Evolutionary conservation across 2,329 filamentous ascomycete species (phyloP).

Genomic region (Metarhizium humberi): DNA sequence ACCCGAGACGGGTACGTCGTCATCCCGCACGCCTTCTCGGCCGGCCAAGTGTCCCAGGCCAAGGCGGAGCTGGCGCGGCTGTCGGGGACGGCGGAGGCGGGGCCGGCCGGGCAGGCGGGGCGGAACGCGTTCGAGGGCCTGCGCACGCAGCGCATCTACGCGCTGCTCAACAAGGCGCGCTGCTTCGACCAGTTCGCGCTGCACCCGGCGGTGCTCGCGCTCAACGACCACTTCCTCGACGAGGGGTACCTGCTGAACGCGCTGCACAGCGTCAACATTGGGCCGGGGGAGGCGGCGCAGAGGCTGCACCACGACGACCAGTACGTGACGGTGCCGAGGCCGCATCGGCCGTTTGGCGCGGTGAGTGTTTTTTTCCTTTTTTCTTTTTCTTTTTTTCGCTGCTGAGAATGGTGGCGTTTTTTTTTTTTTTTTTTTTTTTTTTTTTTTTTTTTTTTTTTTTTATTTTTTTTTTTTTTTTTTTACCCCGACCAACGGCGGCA

Average conservation of each 20-base stretch:
- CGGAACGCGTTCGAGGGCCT: constrained; percentile 28
- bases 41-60: constrained; percentile 18
- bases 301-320: constrained; percentile 24
- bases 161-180: constrained; percentile 27
- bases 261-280: constrained; percentile 28
- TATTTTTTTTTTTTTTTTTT: too few species aligned
- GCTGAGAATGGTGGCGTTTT: too few species aligned
- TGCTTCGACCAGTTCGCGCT: constrained; percentile 27
- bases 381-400: too few species aligned
- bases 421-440: too few species aligned
- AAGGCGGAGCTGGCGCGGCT: constrained; percentile 15
- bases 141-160: constrained; percentile 27
- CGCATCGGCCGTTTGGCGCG: constrained; percentile 22
- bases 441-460: not conserved
- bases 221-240: constrained; percentile 31
- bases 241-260: constrained; percentile 23
- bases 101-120: constrained; percentile 17
- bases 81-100: constrained; percentile 8
- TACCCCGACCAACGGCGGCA: constrained; percentile 24
- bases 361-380: constrained; percentile 15
- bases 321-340: constrained; percentile 21
- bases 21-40: constrained; percentile 20
- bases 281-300: constrained; percentile 27
- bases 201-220: constrained; percentile 23
- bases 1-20: constrained; percentile 24